A percentile compares a stretch with the other conserved stretches of the same genome.
phyloP scores from a whole-genome alignment of 208 protist species.

The Acanthamoeba lugdunensis region DNA sequence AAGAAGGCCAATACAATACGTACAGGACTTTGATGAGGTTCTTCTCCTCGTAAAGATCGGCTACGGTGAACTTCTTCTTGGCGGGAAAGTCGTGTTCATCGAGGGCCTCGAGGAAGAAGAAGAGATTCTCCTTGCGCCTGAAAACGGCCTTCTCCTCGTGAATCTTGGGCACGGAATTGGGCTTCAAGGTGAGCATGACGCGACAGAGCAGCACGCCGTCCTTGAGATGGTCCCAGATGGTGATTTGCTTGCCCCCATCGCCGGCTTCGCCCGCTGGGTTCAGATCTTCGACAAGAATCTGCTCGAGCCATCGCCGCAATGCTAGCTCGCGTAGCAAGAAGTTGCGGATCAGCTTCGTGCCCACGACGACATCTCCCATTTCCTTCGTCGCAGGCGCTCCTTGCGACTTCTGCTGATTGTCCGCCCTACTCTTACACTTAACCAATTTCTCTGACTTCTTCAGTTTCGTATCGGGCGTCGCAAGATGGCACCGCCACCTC shows the following conservation, averaged over 20 bases:
- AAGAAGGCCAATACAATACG: background rate
- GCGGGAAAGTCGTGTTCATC: slow-evolving; percentile 31
- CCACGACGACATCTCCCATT: slow-evolving; percentile 42
- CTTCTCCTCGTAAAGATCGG: slow-evolving; percentile 7
- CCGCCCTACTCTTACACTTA: background rate
- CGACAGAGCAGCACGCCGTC: slow-evolving; percentile 45
- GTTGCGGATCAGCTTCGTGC: slow-evolving; percentile 22
- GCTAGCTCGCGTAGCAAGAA: slow-evolving; percentile 39
- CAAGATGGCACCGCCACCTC: background rate
- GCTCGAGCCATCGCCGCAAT: slow-evolving; percentile 38
- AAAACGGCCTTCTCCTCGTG: slow-evolving; percentile 40
- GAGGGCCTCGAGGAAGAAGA: slow-evolving; percentile 63
- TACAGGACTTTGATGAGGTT: slow-evolving; percentile 51
- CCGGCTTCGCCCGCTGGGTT: background rate
- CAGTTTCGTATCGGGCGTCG: background rate
- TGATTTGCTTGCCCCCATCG: background rate
- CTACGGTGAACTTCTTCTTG: slow-evolving; percentile 54
- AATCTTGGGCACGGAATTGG: slow-evolving; percentile 51
- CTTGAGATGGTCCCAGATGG: slow-evolving; percentile 14
- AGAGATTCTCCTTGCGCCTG: slow-evolving; percentile 46
- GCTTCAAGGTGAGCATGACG: slow-evolving; percentile 56
- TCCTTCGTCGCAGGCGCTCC: background rate
- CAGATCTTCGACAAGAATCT: slow-evolving; percentile 1
- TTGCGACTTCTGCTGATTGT: background rate
- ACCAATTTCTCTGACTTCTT: background rate